Conservation (phyloP, 192 early-diverging fungal genomes). For the Gorgonomyces haynaldii region DNA sequence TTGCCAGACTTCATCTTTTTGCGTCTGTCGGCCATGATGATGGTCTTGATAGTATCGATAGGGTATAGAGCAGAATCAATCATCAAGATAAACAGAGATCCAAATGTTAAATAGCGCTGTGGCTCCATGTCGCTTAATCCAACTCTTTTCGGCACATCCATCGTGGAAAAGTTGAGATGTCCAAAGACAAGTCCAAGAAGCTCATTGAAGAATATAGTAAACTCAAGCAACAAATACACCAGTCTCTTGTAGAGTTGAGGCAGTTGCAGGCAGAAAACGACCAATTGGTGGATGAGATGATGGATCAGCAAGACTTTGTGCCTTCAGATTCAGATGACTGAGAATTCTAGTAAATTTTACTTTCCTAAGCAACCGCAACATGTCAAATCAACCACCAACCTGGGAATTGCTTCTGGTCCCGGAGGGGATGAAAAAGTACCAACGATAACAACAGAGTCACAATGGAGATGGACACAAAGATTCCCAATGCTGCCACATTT, state of each 20-base stretch:
- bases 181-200: no score
- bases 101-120: conserved; percentile 23
- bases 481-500: conserved; percentile 89
- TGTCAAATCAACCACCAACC: conserved; percentile 7
- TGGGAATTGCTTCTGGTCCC: conserved; percentile 6
- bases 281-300: no score
- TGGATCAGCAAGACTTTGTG: no score
- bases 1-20: not conserved
- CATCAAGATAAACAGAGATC: conserved; percentile 28
- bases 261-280: no score
- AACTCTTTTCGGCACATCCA: conserved; percentile 18
- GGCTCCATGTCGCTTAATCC: conserved; percentile 31
- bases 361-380: no score
- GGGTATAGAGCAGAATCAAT: conserved; percentile 33
- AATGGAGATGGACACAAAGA: conserved; percentile 75
- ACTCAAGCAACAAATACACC: no score
- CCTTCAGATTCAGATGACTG: no score
- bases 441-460: conserved; percentile 44
- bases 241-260: no score
- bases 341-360: no score
- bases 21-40: conserved; percentile 26
- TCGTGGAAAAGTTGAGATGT: not conserved
- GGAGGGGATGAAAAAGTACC: conserved; percentile 11
- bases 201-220: no score
- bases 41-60: conserved; percentile 33